A percentile compares a stretch with the other conserved stretches of the same genome.
These are phyloP conservation scores for Scedosporium boydii DNA, from an alignment of 2,329 filamentous ascomycete genomes.

Conservation along the genomic window DNA sequence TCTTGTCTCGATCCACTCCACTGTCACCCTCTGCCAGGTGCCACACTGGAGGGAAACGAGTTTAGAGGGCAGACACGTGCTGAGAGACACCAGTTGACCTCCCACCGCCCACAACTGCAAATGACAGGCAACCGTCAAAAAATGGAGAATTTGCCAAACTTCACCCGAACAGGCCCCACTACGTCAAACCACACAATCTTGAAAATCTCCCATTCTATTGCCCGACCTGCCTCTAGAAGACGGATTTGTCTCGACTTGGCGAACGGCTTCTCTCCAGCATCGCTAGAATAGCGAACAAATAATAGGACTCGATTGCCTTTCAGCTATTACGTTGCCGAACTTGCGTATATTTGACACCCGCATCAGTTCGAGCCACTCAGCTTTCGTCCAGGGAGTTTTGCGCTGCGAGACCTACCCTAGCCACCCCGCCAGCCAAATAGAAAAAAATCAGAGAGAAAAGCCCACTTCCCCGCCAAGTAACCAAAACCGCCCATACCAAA, in stretches of 20 bases:
- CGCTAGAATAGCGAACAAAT: neutral
- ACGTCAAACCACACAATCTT: constrained; percentile 6
- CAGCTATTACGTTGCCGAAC: neutral
- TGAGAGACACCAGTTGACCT: neutral
- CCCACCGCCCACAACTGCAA: constrained; percentile 1
- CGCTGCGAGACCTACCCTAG: neutral
- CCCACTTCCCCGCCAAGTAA: constrained; percentile 7
- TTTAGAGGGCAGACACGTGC: neutral
- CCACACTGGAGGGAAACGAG: too few relatives aligned
- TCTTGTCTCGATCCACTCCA: neutral
- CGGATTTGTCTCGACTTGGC: neutral
- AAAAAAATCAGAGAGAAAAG: constrained; percentile 6
- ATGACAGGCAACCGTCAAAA: neutral
- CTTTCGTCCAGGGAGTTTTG: neutral
- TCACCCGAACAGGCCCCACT: constrained; percentile 6
- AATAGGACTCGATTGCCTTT: neutral
- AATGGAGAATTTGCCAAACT: constrained; percentile 3
- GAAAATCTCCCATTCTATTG: constrained; percentile 3
- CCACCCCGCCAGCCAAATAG: neutral
- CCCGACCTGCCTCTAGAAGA: neutral
- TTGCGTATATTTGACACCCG: neutral
- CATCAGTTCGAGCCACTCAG: neutral
- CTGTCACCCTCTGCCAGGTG: too few relatives aligned
- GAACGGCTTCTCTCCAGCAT: neutral
- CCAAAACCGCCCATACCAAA: constrained; percentile 9